These are phyloP conservation scores for Gossypium longicalyx DNA, from an alignment of 345 rosid genomes.

Conservation along the genomic window DNA sequence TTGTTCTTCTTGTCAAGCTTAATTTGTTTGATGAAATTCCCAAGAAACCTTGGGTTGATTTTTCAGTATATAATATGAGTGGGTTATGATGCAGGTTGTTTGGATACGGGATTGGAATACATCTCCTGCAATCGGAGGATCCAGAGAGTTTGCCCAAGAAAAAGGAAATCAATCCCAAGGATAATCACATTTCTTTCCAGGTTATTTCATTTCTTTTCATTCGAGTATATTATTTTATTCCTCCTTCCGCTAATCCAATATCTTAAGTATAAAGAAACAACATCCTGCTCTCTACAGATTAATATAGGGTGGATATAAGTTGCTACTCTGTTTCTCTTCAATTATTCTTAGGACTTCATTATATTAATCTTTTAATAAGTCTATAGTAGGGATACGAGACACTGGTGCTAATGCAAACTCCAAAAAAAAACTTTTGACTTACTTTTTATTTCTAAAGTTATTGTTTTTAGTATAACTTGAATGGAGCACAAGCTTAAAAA, in stretches of 20 bases:
- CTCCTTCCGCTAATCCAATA: neutral
- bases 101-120: constrained; percentile 73
- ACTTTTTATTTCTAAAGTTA: neutral
- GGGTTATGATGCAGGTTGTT: constrained; percentile 44
- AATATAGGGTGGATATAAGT: no score
- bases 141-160: constrained; percentile 61
- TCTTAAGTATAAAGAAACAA: no score
- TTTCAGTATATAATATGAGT: no score
- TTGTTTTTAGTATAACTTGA: no score
- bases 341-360: neutral
- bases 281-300: no score
- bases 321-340: neutral
- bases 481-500: no score
- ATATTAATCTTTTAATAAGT: no score
- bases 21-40: neutral
- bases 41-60: neutral
- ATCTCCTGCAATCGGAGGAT: constrained; percentile 63
- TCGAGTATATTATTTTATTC: neutral
- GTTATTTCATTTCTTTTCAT: constrained; percentile 17
- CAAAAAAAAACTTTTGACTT: no score
- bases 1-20: neutral
- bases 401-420: no score
- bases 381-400: no score
- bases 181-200: constrained; percentile 87
- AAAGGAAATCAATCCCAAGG: constrained; percentile 71